These are phyloP conservation scores for Xylariales sp. DNA, from an alignment of 2,329 filamentous ascomycete species.

Conservation along the genomic window DNA sequence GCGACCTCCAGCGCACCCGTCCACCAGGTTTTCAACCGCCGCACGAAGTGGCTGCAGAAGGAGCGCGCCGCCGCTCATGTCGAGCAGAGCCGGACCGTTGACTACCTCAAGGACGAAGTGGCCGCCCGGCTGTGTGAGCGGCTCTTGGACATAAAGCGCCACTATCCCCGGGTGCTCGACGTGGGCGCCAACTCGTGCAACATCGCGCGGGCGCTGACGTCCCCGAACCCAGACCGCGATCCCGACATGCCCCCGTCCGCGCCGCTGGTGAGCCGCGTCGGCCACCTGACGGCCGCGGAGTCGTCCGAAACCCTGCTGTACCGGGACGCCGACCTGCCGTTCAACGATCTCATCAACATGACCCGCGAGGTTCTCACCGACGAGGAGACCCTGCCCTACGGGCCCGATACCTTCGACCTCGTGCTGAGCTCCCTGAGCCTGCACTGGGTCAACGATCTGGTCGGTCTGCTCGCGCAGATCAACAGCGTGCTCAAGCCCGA, in stretches of 20 bases:
- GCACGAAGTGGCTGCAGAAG: conserved; percentile 85
- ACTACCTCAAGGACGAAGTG: conserved; percentile 93
- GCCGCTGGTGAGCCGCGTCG: conserved; percentile 67
- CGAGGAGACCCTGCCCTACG: conserved; percentile 73
- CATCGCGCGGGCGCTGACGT: conserved; percentile 75
- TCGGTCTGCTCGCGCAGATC: conserved; percentile 76
- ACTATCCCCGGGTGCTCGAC: conserved; percentile 81
- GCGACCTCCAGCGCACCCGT: conserved; percentile 72
- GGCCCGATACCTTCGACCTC: conserved; percentile 75
- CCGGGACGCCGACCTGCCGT: conserved; percentile 70
- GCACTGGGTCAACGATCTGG: conserved; percentile 98
- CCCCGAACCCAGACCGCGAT: conserved; percentile 61
- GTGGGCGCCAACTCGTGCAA: conserved; percentile 96
- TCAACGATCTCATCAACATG: conserved; percentile 70
- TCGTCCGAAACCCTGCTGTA: conserved; percentile 74
- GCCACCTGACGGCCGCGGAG: conserved; percentile 74
- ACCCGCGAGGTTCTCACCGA: conserved; percentile 70
- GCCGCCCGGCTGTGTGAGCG: conserved; percentile 80
- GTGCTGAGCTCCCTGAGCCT: conserved; percentile 85
- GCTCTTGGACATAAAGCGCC: conserved; percentile 86
- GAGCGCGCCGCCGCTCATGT: conserved; percentile 73
- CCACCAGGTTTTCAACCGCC: conserved; percentile 87
- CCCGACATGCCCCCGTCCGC: conserved; percentile 51
- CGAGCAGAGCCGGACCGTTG: conserved; percentile 71
- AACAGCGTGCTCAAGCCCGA: conserved; percentile 88